Evolutionary conservation across 179 eudicot species (phyloP).

Genomic region (Corrigiola litoralis): DNA sequence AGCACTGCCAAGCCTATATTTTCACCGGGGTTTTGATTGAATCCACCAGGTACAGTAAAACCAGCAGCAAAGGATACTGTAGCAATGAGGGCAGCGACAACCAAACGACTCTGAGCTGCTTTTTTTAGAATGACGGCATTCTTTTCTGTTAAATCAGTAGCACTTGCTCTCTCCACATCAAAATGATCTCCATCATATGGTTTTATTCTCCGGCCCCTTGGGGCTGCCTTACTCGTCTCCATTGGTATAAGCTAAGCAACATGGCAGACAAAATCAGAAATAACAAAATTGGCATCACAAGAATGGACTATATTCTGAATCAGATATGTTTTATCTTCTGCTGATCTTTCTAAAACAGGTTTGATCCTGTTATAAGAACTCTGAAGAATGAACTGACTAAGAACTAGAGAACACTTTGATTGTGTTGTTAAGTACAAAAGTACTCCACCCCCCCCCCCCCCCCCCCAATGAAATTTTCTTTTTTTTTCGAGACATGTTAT

Average conservation of each 20-base stretch:
- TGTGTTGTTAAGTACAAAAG: too few species aligned
- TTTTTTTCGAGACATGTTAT: too few species aligned
- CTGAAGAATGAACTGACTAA: too few species aligned
- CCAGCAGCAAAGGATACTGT: constrained; percentile 22
- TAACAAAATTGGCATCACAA: background rate
- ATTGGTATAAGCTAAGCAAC: background rate
- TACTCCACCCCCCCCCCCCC: too few species aligned
- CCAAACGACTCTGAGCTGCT: background rate
- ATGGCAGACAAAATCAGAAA: background rate
- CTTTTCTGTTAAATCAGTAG: background rate
- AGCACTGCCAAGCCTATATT: constrained; percentile 12
- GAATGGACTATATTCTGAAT: too few species aligned
- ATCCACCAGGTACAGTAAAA: constrained; percentile 15
- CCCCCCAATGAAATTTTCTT: too few species aligned
- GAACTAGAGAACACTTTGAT: too few species aligned
- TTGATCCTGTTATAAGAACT: too few species aligned
- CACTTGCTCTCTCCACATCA: background rate
- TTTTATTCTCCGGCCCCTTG: background rate
- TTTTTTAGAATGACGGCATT: background rate
- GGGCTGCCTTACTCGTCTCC: background rate
- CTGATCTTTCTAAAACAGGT: too few species aligned
- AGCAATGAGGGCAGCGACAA: constrained; percentile 15
- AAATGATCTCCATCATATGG: background rate
- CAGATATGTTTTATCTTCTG: too few species aligned
- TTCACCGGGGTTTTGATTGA: background rate